These are phyloP conservation scores for Raddia distichophylla DNA, from an alignment of 176 grass and related monocot genomes.

Conservation along the genomic window DNA sequence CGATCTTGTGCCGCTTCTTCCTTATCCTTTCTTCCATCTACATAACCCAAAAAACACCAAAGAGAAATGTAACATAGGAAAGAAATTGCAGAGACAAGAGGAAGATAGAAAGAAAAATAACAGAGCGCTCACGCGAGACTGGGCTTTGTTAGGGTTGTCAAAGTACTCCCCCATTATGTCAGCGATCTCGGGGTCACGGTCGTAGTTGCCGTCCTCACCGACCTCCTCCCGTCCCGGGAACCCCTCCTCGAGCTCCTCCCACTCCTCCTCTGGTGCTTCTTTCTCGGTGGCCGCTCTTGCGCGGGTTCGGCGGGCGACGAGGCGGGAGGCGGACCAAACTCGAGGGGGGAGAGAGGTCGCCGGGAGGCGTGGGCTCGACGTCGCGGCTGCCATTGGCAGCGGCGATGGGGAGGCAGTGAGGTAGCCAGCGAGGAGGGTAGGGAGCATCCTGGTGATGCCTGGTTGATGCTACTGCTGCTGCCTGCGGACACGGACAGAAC, in stretches of 20 bases:
- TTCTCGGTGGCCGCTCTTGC: slow-evolving; percentile 10
- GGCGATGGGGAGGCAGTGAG: slow-evolving; percentile 17
- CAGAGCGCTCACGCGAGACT: slow-evolving; percentile 59
- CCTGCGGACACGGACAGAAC: too few relatives aligned
- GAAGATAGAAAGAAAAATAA: background rate
- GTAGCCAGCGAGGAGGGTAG: slow-evolving; percentile 21
- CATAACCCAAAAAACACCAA: slow-evolving; percentile 17
- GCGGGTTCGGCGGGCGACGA: slow-evolving; percentile 2
- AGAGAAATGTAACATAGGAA: slow-evolving; percentile 11
- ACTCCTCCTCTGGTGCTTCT: slow-evolving; percentile 25
- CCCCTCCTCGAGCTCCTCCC: slow-evolving; percentile 27
- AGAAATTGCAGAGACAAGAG: background rate
- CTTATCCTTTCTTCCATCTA: slow-evolving; percentile 91
- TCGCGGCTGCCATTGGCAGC: background rate
- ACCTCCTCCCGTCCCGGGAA: slow-evolving; percentile 20
- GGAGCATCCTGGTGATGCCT: slow-evolving; percentile 25
- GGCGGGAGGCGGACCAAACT: background rate
- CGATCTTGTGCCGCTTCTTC: slow-evolving; percentile 80
- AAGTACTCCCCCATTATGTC: slow-evolving; percentile 82
- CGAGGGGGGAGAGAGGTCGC: background rate
- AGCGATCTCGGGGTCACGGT: slow-evolving; percentile 78
- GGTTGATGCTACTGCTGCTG: background rate
- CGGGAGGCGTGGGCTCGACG: background rate
- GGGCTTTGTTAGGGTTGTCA: slow-evolving; percentile 83
- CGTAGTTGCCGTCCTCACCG: slow-evolving; percentile 51